These are phyloP conservation scores for Vitis hybrid DNA, from an alignment of 177 flowering plant species.

Conservation along the genomic window DNA sequence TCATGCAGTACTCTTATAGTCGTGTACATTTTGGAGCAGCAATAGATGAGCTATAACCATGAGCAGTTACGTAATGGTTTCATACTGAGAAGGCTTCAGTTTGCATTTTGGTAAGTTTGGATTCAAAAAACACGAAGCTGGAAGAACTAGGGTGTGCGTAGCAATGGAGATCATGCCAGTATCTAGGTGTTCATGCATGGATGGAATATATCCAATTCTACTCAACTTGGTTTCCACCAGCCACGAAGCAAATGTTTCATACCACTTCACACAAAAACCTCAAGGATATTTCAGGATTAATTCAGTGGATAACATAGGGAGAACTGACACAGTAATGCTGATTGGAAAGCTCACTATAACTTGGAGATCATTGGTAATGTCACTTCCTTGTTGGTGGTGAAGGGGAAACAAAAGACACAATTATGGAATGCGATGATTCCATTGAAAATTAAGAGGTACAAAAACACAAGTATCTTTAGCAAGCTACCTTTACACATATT, in stretches of 20 bases:
- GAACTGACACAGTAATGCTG: not conserved
- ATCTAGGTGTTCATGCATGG: conserved; percentile 37
- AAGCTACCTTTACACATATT: no score
- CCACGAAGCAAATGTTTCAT: conserved; percentile 43
- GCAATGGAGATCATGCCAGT: conserved; percentile 35
- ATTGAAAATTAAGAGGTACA: no score
- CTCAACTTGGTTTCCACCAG: conserved; percentile 43
- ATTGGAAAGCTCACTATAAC: conserved; percentile 24
- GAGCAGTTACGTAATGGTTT: conserved; percentile 6
- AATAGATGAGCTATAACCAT: conserved; percentile 36
- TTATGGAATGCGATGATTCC: no score
- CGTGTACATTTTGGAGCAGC: not conserved
- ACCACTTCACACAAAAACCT: conserved; percentile 18
- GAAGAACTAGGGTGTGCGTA: no score
- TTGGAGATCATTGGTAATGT: conserved; percentile 19
- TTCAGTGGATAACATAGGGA: no score
- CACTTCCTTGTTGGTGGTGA: conserved; percentile 17
- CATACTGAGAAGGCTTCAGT: no score
- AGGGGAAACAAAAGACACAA: no score
- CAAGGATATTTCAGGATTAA: no score
- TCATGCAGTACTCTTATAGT: no score
- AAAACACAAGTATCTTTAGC: no score
- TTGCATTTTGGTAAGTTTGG: no score
- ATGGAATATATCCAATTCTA: conserved; percentile 24
- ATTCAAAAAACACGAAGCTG: no score